Conservation (phyloP, 2,329 filamentous ascomycete genomes). For the Paradendryphiella salina region DNA sequence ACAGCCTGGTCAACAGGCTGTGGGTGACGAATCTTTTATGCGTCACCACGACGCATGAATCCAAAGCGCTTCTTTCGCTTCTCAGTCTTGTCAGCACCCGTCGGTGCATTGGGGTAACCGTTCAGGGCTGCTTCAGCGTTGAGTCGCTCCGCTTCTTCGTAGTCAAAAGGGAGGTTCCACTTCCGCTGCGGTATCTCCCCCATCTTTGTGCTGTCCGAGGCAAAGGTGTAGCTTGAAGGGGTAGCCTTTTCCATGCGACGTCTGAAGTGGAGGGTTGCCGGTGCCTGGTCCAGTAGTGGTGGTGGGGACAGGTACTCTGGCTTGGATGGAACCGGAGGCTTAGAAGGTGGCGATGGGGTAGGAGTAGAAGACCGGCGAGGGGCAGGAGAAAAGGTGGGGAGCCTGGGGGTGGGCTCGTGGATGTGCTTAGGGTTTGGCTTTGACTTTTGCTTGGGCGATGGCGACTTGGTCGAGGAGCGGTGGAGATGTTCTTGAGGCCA, state of each 20-base stretch:
- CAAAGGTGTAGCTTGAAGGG: conserved; percentile 50
- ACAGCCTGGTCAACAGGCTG: not conserved
- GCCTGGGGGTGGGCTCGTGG: conserved; percentile 21
- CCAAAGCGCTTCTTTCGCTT: conserved; percentile 15
- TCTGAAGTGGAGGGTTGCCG: conserved; percentile 15
- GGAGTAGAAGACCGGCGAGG: conserved; percentile 11
- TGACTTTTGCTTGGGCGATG: conserved; percentile 5
- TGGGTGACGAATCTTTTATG: not conserved
- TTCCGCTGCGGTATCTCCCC: conserved; percentile 54
- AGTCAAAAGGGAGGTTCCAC: conserved; percentile 51
- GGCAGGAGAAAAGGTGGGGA: conserved; percentile 20
- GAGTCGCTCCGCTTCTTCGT: conserved; percentile 47
- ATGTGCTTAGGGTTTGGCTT: conserved; percentile 11
- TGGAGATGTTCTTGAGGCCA: conserved; percentile 27
- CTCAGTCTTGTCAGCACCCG: conserved; percentile 7
- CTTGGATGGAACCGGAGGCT: conserved; percentile 7
- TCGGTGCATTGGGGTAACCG: conserved; percentile 13
- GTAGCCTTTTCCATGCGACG: conserved; percentile 44
- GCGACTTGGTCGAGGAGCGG: conserved; percentile 9
- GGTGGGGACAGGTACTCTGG: conserved; percentile 12
- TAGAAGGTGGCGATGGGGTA: conserved; percentile 9
- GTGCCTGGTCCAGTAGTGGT: conserved; percentile 8
- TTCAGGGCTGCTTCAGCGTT: conserved; percentile 46
- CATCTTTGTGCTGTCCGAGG: conserved; percentile 53
- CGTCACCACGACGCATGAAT: conserved; percentile 13